A percentile compares a stretch with the other conserved stretches of the same genome.
Evolutionary conservation across 805 yeast genomes (phyloP).

Genomic region (Hanseniaspora meyeri): DNA sequence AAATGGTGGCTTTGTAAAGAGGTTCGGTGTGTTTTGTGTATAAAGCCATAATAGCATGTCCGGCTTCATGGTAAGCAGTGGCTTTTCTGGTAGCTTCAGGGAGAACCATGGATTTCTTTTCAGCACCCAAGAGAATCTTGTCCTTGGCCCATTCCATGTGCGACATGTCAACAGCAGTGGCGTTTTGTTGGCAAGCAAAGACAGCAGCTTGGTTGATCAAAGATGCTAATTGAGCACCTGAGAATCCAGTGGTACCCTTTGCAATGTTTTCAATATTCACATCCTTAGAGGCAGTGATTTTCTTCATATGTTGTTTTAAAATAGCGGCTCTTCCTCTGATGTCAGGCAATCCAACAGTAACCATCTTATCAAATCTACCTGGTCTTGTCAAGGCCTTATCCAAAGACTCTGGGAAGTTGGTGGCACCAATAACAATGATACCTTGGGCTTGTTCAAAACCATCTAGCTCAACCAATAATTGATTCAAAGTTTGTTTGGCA

Average conservation of each 20-base stretch:
- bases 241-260: slow-evolving; percentile 92
- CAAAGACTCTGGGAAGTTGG: slow-evolving; percentile 92
- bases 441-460: slow-evolving; percentile 90
- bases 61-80: slow-evolving; percentile 98
- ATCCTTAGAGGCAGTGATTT: slow-evolving; percentile 70
- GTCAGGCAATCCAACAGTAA: slow-evolving; percentile 90
- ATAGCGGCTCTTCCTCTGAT: slow-evolving; percentile 95
- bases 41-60: slow-evolving; percentile 97
- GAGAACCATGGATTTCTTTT: slow-evolving; percentile 91
- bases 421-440: slow-evolving; percentile 92
- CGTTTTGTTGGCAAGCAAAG: slow-evolving; percentile 85
- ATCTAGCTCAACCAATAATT: slow-evolving; percentile 87
- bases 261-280: slow-evolving; percentile 87
- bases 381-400: slow-evolving; percentile 98
- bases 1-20: slow-evolving; percentile 87
- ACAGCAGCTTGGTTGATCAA: slow-evolving; percentile 97
- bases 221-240: slow-evolving; percentile 96
- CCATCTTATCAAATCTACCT: slow-evolving; percentile 93
- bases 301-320: slow-evolving; percentile 78
- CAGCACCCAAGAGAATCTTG: slow-evolving; percentile 95
- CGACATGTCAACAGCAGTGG: slow-evolving; percentile 74
- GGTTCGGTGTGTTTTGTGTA: slow-evolving; percentile 90
- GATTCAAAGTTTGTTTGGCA: slow-evolving; percentile 94
- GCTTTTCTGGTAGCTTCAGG: slow-evolving; percentile 88
- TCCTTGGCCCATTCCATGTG: slow-evolving; percentile 99